Base-by-base conservation (phyloP, 2,329 filamentous ascomycete genomes). In the Sporothrix inflata region DNA sequence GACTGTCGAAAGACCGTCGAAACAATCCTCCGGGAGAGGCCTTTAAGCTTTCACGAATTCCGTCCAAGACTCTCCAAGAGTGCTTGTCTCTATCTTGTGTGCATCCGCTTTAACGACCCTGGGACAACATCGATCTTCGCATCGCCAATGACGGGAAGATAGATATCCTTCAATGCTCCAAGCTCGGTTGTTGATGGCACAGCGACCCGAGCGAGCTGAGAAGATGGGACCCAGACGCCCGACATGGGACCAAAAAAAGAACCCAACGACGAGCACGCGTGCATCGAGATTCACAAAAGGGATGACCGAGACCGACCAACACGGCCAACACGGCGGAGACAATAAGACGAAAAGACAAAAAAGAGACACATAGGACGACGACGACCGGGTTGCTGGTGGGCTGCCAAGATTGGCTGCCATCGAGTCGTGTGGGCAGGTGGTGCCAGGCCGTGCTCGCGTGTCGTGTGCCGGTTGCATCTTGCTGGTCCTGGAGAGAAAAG, bases 371-470 rank as follows among this genome's bases (percentile, higher is more conserved):
- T 21, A 11, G 34, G 3, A 69, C 0, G 9, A 53, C 14, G 7
- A 21, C 51, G 30, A 14, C 61, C 16, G 63, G 51, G 65, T 51
- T 51, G 11, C 30, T 16, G 42, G 11, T 27, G 14, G 27, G 1
- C n/a, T 55, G 71, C 71, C 71, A 73, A 71, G 69, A 74, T 71
- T 69, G 47, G 34, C 16, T 53, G 71, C n/a, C 21, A 45, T 60
- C 73, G 71, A 71, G 73, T 71, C 73, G 63, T 63, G 38, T 12
- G 4, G 12, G 24, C 71, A 72, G 68, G 71, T 74, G 70, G 38
- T 68, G 38, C 71, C 8, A 38, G 14, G 11, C 24, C 40, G 55
- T 67, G 38, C 38, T 60, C 61, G 61, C 30, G 57, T 71, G 68
- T 72, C 42, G 47, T 57, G 24, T 45, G 70, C 60, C 14, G 19